Evolutionary conservation across 1,139 yeast genomes (phyloP).

Genomic region (Nakaseomyces nivariensis): DNA sequence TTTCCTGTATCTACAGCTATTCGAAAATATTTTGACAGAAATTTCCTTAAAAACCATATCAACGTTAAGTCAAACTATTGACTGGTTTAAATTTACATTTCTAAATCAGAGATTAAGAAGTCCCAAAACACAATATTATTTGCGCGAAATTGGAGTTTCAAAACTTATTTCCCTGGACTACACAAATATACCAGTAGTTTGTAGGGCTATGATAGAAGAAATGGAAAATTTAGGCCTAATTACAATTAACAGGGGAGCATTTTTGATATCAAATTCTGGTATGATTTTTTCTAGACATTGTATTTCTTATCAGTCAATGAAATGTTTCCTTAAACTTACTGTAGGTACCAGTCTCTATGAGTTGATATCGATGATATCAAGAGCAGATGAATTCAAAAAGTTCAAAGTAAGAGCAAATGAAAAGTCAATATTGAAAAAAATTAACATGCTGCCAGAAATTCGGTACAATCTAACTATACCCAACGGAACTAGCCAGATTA

Average conservation of each 20-base stretch:
- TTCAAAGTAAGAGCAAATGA: conserved; percentile 37
- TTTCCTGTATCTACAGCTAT: conserved; percentile 35
- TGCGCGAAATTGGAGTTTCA: conserved; percentile 23
- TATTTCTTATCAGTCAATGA: conserved; percentile 36
- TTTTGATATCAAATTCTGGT: conserved; percentile 19
- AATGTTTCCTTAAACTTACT: conserved; percentile 24
- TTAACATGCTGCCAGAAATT: conserved; percentile 33
- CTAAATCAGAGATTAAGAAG: conserved; percentile 37
- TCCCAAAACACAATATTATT: neutral
- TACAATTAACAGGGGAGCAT: no score
- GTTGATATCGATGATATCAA: conserved; percentile 27
- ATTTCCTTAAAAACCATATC: conserved; percentile 36
- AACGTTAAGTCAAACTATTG: conserved; percentile 34
- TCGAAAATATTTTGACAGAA: conserved; percentile 44
- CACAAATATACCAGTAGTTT: conserved; percentile 29
- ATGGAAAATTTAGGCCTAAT: conserved; percentile 17
- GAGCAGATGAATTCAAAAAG: conserved; percentile 34
- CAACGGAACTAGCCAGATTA: conserved; percentile 18
- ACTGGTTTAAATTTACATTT: conserved; percentile 45
- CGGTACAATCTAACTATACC: conserved; percentile 28
- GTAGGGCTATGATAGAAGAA: conserved; percentile 7
- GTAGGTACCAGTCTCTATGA: conserved; percentile 17
- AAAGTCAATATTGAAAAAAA: conserved; percentile 34
- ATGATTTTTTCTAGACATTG: conserved; percentile 37
- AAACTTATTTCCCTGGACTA: conserved; percentile 17